phyloP scores from a whole-genome alignment of 139 green algal genomes.

The Monoraphidium neglectum region DNA sequence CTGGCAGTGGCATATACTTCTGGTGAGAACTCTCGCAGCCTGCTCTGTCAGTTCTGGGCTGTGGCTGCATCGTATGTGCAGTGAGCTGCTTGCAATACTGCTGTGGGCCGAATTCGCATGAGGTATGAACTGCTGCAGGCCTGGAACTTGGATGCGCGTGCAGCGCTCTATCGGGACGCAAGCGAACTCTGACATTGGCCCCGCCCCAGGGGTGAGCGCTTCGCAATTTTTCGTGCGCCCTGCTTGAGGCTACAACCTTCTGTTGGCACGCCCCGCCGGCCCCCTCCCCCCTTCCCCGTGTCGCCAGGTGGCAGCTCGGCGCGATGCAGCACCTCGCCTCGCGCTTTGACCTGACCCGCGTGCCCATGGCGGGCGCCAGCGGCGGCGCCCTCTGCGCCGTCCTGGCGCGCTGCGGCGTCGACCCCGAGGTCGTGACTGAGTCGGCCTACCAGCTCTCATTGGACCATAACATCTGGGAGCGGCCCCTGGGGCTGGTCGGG shows the following conservation, averaged over 20 bases:
- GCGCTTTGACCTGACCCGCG: constrained; percentile 49
- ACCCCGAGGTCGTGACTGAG: constrained; percentile 41
- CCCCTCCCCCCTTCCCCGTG: background rate
- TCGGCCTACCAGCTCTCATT: constrained; percentile 46
- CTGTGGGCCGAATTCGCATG: too few species aligned
- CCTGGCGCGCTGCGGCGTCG: constrained; percentile 44
- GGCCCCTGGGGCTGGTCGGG: constrained; percentile 45
- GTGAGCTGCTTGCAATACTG: too few species aligned
- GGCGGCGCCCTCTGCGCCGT: constrained; percentile 50
- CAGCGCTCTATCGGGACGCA: too few species aligned
- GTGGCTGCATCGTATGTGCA: too few species aligned
- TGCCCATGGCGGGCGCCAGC: constrained; percentile 54
- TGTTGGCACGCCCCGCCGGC: constrained; percentile 4
- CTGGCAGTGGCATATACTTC: constrained; percentile 37
- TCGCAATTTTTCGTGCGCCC: too few species aligned
- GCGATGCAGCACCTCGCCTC: constrained; percentile 61
- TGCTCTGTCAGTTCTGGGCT: too few species aligned
- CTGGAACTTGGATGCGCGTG: too few species aligned
- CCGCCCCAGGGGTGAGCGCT: too few species aligned
- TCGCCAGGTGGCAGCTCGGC: constrained; percentile 33
- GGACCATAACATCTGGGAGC: constrained; percentile 54
- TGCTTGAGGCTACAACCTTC: too few species aligned
- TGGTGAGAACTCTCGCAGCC: constrained; percentile 17
- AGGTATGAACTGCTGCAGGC: too few species aligned
- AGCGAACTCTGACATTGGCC: too few species aligned